Percentiles rank a stretch among this genome's conserved stretches.
These are phyloP conservation scores for Calocybe gambosa DNA, from an alignment of 1,284 basidiomycete genomes.

Conservation along the genomic window DNA sequence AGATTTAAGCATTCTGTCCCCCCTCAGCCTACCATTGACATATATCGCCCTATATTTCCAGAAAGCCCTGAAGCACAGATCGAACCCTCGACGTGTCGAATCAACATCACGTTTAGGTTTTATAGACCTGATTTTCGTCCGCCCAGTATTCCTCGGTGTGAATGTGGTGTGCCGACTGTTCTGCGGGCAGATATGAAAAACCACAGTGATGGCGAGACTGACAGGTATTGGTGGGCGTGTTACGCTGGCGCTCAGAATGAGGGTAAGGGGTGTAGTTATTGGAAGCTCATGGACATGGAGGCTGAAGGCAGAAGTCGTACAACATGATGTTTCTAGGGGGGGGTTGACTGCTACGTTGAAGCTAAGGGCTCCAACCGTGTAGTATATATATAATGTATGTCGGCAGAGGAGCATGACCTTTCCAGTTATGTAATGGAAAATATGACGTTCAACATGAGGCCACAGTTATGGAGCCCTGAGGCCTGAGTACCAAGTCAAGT, in stretches of 20 bases:
- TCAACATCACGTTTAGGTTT: constrained; percentile 88
- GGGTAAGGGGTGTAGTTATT: constrained; percentile 79
- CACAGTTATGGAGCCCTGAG: background rate
- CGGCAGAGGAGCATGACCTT: background rate
- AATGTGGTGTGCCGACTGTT: constrained; percentile 74
- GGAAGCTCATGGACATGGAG: constrained; percentile 73
- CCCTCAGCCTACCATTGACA: constrained; percentile 68
- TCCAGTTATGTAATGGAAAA: background rate
- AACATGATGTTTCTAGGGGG: constrained; percentile 9
- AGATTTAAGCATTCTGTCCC: constrained; percentile 82
- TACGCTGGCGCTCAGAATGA: constrained; percentile 79
- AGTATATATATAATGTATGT: no score
- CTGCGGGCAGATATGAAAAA: constrained; percentile 79
- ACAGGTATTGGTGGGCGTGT: constrained; percentile 84
- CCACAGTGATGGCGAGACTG: constrained; percentile 38
- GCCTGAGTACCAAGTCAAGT: no score
- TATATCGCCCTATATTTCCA: constrained; percentile 63
- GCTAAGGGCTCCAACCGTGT: no score
- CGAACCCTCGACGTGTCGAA: constrained; percentile 63
- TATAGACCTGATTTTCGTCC: constrained; percentile 83
- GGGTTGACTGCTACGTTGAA: no score
- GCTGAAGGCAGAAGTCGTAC: constrained; percentile 63
- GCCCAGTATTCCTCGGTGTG: constrained; percentile 62
- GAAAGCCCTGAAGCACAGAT: constrained; percentile 28
- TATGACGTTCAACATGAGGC: background rate